Conservation (phyloP, 345 rosid genomes). For the Microcos paniculata region DNA sequence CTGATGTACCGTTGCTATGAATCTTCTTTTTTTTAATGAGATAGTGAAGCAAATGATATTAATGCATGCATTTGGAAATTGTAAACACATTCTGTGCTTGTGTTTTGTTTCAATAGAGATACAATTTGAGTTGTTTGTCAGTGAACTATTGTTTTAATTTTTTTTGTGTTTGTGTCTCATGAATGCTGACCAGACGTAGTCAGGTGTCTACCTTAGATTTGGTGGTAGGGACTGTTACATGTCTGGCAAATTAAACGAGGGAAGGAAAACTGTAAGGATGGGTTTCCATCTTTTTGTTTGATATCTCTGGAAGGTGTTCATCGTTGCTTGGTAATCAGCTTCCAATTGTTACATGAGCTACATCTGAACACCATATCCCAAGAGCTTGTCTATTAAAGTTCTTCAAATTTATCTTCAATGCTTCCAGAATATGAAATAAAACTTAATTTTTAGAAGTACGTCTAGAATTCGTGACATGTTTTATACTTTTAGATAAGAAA, state of each 20-base stretch:
- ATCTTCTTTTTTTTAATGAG: not conserved
- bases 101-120: not conserved
- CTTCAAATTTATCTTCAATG: not conserved
- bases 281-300: not conserved
- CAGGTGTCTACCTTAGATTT: not conserved
- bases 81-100: not conserved
- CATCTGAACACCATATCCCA: slow-evolving; percentile 13
- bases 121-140: not conserved
- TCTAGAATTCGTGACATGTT: not conserved
- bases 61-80: not conserved
- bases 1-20: not conserved
- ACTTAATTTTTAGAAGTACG: not conserved
- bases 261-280: not conserved
- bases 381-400: not conserved
- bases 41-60: not conserved
- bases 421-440: not conserved
- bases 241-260: slow-evolving; percentile 19
- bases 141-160: not conserved
- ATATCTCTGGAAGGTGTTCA: slow-evolving; percentile 9
- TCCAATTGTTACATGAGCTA: slow-evolving; percentile 8
- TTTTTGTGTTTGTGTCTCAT: not conserved
- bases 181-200: not conserved
- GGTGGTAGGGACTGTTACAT: not conserved
- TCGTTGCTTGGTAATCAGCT: slow-evolving; percentile 5
- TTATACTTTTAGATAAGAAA: not conserved